Evolutionary conservation across 2,329 filamentous ascomycete species (phyloP), one percentile per base, ranked within the genome.

Genomic region (Aspergillus tanneri): DNA sequence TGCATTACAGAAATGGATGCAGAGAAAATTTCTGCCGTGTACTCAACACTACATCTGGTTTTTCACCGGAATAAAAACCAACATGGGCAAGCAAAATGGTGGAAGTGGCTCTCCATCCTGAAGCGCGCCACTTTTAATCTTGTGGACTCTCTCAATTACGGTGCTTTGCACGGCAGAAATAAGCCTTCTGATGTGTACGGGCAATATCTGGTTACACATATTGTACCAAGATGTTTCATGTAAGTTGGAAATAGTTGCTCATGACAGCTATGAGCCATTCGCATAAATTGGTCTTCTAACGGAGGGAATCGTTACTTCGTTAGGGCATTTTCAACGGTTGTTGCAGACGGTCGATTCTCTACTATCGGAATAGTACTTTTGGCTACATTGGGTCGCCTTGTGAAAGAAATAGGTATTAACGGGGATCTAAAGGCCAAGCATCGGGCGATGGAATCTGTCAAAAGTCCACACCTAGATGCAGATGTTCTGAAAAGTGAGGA

Each of bases 51-150:
- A 36, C 77, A 86, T 61, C 80, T 87, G 56, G 81, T 95, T 60
- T 82, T 85, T 69, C 84, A 89, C 66, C 88, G 90, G 61, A 93
- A 96, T 75, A 86, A 85, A 64, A 97, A 96, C 73, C 92, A 97
- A 72, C 92, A 97, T 69, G 84, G 84, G 46, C 77, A 80, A 53
- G 81, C 85, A 23, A 82, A 83, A 64, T 99, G 92, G 92, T 97
- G 88, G 83, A 81, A 83, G 60, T 76, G 75, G 61, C 82, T 96
- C 52, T 79, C 79, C 44, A 78, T 86, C 55, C 78, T 96, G 55
- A 83, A 88, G 27, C 86, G 88, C 38, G 78, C 83, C 47, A 67
- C 86, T 7, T 71, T 72, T 7, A 77, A 78, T 46, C 72, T 96
- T 2, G 59, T 77, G 1, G 47, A 66, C 37, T 74, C 73, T 16